These are phyloP conservation scores for Trichoderma breve DNA, from an alignment of 2,329 filamentous ascomycete genomes.

Conservation along the genomic window DNA sequence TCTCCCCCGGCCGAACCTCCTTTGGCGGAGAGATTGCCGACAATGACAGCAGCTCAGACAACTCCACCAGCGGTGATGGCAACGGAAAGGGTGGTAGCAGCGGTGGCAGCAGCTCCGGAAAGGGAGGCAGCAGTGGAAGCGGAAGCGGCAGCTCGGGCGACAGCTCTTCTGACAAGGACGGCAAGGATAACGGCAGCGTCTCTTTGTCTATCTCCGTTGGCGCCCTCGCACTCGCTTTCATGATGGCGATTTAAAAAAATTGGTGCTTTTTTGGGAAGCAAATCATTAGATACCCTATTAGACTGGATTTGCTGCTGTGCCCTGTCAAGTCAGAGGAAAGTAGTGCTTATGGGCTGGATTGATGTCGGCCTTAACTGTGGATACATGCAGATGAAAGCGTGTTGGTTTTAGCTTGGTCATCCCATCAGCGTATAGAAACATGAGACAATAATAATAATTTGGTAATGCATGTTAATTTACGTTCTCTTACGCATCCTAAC, in stretches of 20 bases:
- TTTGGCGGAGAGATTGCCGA: conserved; percentile 34
- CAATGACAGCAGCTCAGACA: conserved; percentile 8
- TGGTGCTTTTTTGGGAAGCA: neutral
- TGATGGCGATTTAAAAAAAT: conserved; percentile 7
- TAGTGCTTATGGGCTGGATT: conserved; percentile 3
- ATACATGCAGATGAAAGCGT: neutral
- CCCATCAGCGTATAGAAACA: neutral
- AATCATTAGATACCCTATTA: neutral
- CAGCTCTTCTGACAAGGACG: neutral
- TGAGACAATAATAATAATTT: neutral
- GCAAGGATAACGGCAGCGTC: neutral
- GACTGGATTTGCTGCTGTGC: neutral
- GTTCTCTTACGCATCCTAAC: neutral
- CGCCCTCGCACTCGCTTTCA: conserved; percentile 1
- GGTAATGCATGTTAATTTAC: neutral
- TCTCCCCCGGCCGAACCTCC: conserved; percentile 28
- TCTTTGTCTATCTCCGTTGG: conserved; percentile 1
- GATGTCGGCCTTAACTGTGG: neutral
- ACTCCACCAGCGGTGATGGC: neutral
- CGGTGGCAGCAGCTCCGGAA: neutral
- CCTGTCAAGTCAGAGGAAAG: neutral
- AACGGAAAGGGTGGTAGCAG: neutral
- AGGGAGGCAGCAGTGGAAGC: neutral
- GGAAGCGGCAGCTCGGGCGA: neutral
- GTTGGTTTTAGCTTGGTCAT: neutral